These are phyloP conservation scores for Tetraselmis chui DNA, from an alignment of 139 green algal genomes.

Conservation along the genomic window DNA sequence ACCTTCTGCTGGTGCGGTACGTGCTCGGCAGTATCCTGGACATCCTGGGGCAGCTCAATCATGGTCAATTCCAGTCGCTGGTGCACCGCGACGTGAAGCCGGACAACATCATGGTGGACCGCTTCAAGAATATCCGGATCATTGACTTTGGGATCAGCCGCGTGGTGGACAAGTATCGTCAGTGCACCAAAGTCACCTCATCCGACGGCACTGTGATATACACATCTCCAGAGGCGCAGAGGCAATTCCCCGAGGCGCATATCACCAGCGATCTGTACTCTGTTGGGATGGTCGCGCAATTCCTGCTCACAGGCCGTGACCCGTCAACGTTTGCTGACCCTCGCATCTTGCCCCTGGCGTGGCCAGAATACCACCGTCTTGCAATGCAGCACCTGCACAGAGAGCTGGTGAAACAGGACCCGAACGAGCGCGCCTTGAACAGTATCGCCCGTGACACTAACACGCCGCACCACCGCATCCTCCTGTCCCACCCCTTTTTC, in stretches of 20 bases:
- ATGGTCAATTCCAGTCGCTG: not conserved
- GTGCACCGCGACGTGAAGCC: not conserved
- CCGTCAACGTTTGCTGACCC: not conserved
- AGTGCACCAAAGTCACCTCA: not conserved
- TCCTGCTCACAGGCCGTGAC: not conserved
- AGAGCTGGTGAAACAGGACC: not conserved
- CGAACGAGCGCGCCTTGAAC: not conserved
- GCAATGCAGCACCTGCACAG: not conserved
- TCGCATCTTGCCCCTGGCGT: not conserved
- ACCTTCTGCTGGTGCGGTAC: not conserved
- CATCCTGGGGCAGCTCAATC: not conserved
- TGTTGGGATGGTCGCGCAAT: not conserved
- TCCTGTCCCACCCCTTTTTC: not conserved
- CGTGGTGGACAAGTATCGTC: not conserved
- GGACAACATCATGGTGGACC: not conserved
- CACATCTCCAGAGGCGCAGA: not conserved
- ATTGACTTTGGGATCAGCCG: not conserved
- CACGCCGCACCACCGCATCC: not conserved
- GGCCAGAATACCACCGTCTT: not conserved
- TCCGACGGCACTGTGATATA: not conserved
- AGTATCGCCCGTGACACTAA: not conserved
- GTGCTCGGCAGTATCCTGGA: not conserved
- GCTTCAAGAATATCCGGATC: not conserved
- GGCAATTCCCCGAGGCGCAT: not conserved
- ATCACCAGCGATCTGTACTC: not conserved